Conservation (phyloP, 2,329 filamentous ascomycete species). For the Bertia moriformis region DNA sequence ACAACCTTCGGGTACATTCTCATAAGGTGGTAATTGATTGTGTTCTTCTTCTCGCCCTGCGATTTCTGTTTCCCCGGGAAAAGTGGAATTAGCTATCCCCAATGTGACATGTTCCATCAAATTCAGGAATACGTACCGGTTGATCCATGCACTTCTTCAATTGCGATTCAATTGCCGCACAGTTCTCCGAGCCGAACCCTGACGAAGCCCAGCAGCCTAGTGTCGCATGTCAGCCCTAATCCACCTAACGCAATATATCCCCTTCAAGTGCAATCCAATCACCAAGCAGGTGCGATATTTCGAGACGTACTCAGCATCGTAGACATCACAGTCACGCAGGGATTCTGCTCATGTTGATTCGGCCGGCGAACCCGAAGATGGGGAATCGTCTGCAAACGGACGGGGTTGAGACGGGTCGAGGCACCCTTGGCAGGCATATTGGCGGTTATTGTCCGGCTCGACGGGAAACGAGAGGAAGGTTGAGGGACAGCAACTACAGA, state of each 20-base stretch:
- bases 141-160: constrained; percentile 41
- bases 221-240: no score
- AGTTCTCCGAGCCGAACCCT: constrained; percentile 25
- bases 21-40: constrained; percentile 59
- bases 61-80: background rate
- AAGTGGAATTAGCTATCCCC: no score
- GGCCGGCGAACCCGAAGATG: constrained; percentile 36
- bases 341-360: constrained; percentile 31
- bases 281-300: no score
- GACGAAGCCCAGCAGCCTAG: constrained; percentile 46
- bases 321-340: constrained; percentile 40
- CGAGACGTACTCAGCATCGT: constrained; percentile 34
- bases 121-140: no score
- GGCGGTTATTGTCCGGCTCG: no score
- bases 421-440: constrained; percentile 8
- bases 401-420: constrained; percentile 30
- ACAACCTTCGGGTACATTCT: constrained; percentile 30
- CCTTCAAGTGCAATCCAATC: no score
- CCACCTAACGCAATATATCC: no score
- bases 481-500: no score
- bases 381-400: constrained; percentile 41
- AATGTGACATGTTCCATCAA: no score
- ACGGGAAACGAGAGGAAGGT: no score
- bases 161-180: constrained; percentile 14
- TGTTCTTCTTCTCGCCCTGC: constrained; percentile 36